Conservation (phyloP, 257 asterid species). For the Solanum arcanum region DNA sequence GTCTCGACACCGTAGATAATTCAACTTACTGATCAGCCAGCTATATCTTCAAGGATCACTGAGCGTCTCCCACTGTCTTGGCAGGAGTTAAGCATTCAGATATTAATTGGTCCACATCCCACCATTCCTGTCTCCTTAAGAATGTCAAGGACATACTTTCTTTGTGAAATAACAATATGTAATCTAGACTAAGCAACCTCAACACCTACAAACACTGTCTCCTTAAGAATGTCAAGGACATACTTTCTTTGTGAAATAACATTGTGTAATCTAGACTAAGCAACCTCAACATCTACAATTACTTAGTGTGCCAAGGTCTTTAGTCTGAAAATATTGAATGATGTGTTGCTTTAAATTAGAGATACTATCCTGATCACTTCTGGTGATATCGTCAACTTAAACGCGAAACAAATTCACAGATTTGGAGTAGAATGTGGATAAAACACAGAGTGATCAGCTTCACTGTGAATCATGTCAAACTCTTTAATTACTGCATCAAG, state of each 20-base stretch:
- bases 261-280: background rate
- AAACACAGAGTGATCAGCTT: background rate
- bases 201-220: background rate
- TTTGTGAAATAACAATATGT: background rate
- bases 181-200: background rate
- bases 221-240: background rate
- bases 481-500: background rate
- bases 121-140: background rate
- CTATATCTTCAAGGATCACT: background rate
- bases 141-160: background rate
- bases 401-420: background rate
- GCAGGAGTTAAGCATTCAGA: background rate
- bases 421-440: background rate
- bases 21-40: background rate
- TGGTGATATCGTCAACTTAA: background rate
- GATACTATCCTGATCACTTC: background rate
- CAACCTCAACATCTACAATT: background rate
- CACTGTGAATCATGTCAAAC: background rate
- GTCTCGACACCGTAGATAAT: background rate
- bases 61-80: background rate
- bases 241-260: background rate
- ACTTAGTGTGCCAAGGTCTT: background rate
- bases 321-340: background rate
- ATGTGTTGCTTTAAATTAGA: background rate
- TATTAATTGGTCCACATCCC: background rate